These are phyloP conservation scores for Gaillardinia entomophila DNA, from an alignment of 805 yeast species.

Conservation along the genomic window DNA sequence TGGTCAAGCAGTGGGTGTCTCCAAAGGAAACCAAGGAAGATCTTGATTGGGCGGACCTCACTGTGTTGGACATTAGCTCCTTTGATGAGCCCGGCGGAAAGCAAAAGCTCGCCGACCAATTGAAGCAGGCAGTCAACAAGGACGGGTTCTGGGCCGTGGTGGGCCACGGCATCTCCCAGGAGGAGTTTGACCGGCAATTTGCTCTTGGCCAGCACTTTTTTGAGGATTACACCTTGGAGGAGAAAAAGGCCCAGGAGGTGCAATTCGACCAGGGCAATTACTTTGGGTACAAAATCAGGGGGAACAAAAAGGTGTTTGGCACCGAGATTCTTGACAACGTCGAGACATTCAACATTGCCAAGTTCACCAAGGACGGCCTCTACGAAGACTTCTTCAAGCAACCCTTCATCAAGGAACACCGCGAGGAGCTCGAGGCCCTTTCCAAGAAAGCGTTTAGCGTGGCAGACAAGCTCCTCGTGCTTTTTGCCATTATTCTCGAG, in stretches of 20 bases:
- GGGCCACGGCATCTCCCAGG: conserved; percentile 18
- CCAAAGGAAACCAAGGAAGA: conserved; percentile 20
- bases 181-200: conserved; percentile 19
- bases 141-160: conserved; percentile 29
- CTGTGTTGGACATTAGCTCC: conserved; percentile 18
- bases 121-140: conserved; percentile 18
- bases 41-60: conserved; percentile 27
- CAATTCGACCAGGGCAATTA: conserved; percentile 24
- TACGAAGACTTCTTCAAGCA: conserved; percentile 11
- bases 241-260: conserved; percentile 17
- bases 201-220: conserved; percentile 23
- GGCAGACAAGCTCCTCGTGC: conserved; percentile 15
- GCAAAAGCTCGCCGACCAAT: conserved; percentile 18
- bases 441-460: conserved; percentile 18
- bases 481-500: conserved; percentile 29
- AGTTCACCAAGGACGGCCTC: conserved; percentile 17
- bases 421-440: conserved; percentile 13
- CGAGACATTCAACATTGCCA: conserved; percentile 27
- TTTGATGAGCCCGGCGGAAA: conserved; percentile 23
- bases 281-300: conserved; percentile 26
- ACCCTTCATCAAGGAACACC: conserved; percentile 16
- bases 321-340: conserved; percentile 23
- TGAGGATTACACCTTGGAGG: conserved; percentile 17
- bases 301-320: conserved; percentile 24
- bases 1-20: conserved; percentile 15